Evolutionary conservation across 371 early-diverging fungal species (phyloP).

Genomic region (Mortierella sp.): DNA sequence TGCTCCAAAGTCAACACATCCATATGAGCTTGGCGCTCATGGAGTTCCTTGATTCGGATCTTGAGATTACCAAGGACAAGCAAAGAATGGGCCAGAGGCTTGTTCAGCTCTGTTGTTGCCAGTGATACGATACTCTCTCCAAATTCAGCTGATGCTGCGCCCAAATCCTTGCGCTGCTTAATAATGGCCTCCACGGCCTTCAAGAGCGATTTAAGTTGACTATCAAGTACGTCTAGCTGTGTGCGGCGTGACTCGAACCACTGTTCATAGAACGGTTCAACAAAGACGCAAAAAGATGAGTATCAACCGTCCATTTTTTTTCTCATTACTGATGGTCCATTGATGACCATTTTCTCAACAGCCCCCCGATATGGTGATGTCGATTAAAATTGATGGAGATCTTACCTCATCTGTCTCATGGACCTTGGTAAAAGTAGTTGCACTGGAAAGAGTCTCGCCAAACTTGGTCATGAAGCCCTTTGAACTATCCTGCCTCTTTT

Average conservation of each 20-base stretch:
- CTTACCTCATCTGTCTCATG: slow-evolving; percentile 64
- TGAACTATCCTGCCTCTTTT: slow-evolving; percentile 57
- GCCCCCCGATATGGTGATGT: no score
- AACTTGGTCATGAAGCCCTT: slow-evolving; percentile 66
- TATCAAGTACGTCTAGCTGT: slow-evolving; percentile 85
- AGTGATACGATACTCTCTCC: slow-evolving; percentile 85
- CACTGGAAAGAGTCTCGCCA: slow-evolving; percentile 60
- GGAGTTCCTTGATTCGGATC: slow-evolving; percentile 79
- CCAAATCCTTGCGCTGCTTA: slow-evolving; percentile 86
- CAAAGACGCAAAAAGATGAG: neutral
- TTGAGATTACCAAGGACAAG: slow-evolving; percentile 80
- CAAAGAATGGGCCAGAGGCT: slow-evolving; percentile 69
- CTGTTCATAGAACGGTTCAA: slow-evolving; percentile 46
- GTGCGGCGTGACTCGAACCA: slow-evolving; percentile 84
- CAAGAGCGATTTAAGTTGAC: slow-evolving; percentile 82
- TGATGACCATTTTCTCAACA: slow-evolving; percentile 1
- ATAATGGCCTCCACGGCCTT: slow-evolving; percentile 85
- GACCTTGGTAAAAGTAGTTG: slow-evolving; percentile 61
- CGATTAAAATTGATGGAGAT: no score
- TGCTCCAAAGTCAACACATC: slow-evolving; percentile 81
- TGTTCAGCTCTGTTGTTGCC: slow-evolving; percentile 78
- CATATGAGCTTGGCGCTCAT: slow-evolving; percentile 76
- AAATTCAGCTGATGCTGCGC: slow-evolving; percentile 80
- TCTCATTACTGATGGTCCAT: slow-evolving; percentile 5
- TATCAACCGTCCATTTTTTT: neutral